Evolutionary conservation across 345 rosid species (phyloP).

Genomic region (Populus alba): DNA sequence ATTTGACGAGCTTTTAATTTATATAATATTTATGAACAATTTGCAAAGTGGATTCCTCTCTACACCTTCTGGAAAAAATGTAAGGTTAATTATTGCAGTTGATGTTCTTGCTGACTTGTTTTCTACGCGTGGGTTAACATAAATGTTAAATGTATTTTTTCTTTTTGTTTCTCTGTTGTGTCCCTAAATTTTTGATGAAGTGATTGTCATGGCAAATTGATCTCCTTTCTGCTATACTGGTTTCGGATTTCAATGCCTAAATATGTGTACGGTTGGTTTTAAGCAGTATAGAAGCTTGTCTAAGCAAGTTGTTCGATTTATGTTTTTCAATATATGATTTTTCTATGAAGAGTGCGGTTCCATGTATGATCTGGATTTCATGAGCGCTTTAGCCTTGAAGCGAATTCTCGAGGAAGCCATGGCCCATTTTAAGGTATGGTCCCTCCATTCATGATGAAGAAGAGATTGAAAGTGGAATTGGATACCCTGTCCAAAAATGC

Average conservation of each 20-base stretch:
- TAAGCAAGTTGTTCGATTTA: too few species aligned
- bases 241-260: conserved; percentile 61
- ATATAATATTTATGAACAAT: background rate
- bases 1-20: background rate
- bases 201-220: conserved; percentile 67
- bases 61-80: background rate
- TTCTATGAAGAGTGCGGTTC: too few species aligned
- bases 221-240: conserved; percentile 85
- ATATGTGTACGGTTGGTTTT: conserved; percentile 32
- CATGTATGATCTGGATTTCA: too few species aligned
- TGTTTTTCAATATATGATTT: too few species aligned
- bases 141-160: background rate
- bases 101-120: background rate
- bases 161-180: background rate
- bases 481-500: too few species aligned
- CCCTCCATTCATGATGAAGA: too few species aligned
- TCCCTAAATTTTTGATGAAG: conserved; percentile 36
- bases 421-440: too few species aligned
- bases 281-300: background rate
- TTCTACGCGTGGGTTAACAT: too few species aligned
- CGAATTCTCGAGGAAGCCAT: too few species aligned
- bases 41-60: background rate
- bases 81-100: background rate
- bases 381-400: too few species aligned
- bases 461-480: too few species aligned